Evolutionary conservation across 768 basidiomycete genomes (phyloP).

Genomic region (Gymnopilus dilepis): DNA sequence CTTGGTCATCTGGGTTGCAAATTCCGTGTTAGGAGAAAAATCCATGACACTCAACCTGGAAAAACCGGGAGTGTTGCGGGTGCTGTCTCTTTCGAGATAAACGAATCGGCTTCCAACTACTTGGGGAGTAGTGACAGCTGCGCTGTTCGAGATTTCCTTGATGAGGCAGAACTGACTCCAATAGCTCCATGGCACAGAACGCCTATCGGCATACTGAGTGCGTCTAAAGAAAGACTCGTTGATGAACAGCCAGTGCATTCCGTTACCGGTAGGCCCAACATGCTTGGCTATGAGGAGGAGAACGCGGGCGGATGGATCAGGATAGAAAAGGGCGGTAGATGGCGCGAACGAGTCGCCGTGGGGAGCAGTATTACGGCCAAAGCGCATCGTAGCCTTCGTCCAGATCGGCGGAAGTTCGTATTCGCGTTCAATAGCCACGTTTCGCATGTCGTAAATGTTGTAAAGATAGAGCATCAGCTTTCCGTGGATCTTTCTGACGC

Average conservation of each 20-base stretch:
- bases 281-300: constrained; percentile 53
- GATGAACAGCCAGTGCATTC: constrained; percentile 56
- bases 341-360: constrained; percentile 39
- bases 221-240: constrained; percentile 57
- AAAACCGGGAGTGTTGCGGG: constrained; percentile 26
- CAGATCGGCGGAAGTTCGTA: constrained; percentile 64
- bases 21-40: constrained; percentile 49
- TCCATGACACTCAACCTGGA: constrained; percentile 47
- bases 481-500: constrained; percentile 42
- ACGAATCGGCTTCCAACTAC: constrained; percentile 52
- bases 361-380: constrained; percentile 53
- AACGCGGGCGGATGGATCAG: constrained; percentile 56
- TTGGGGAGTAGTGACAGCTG: constrained; percentile 41
- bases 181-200: constrained; percentile 55
- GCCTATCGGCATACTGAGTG: constrained; percentile 47
- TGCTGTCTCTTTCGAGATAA: constrained; percentile 47
- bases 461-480: constrained; percentile 49
- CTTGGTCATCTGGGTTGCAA: constrained; percentile 32
- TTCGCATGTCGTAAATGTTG: constrained; percentile 49
- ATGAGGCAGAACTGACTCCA: constrained; percentile 60
- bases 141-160: constrained; percentile 41
- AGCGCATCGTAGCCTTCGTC: constrained; percentile 50
- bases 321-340: constrained; percentile 58
- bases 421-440: constrained; percentile 48
- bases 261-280: constrained; percentile 33